Base-by-base conservation (phyloP, 2,329 filamentous ascomycete genomes). In the Penicillium occitanis region DNA sequence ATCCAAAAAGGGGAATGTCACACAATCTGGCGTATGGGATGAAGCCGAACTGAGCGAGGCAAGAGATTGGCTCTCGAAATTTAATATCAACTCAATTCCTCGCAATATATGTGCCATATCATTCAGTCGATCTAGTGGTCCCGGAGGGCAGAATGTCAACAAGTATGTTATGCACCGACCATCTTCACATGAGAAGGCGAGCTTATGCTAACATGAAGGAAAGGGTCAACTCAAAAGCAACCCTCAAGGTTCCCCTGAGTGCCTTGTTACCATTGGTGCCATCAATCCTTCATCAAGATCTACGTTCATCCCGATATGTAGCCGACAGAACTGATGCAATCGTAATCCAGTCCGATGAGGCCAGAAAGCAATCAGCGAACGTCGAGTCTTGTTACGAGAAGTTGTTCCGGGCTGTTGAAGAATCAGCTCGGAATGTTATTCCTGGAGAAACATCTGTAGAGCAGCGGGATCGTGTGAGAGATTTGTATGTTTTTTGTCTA, bases 111-210 rank as follows among this genome's bases (percentile, higher is more conserved):
- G 85, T 71, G 82, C 87, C 68, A 73, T 89, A 69, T 86, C 82
- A 59, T 90, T 88, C 74, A 88, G 86, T 73, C 82, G 87, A 66
- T 88, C 87, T 2, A 87, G 86, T 62, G 87, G 87, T 3, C 87
- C 87, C 19, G 87, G 87, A 61, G 87, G 87, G 11, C 87, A 90
- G 75, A 89, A 90, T 78, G 87, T 90, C 65, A 90, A 90, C 77
- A 90, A 90, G 87, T 89, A 76, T 69, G 81, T 73, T 63, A 61
- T 66, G 66, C 14, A 13, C 37, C 30, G 8, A 22, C 14, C 28
- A 53, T 13, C 13, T 19, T 33, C 28, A 19, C 1, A 14, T 22
- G 33, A 22, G 2, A n/a, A 37, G 5, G 33, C 11, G n/a, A 37
- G 14, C 19, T 57, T 40, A 14, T 66, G 53, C 61, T 61, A 62